Base-by-base conservation (phyloP, 768 basidiomycete species). In the Lentinula boryana region DNA sequence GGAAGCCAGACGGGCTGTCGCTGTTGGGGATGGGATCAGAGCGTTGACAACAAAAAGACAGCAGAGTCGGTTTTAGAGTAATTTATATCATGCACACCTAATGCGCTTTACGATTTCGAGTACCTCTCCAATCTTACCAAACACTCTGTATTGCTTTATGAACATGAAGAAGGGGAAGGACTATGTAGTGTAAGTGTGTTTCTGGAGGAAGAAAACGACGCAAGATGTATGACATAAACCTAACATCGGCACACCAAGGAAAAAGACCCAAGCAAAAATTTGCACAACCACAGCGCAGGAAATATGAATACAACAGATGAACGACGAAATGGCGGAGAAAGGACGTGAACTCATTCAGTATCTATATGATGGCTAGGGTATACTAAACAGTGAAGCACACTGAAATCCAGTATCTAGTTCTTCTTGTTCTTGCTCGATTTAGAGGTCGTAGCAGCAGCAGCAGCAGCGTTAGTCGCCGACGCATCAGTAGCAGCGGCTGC, bases 1-100 rank as follows among this genome's bases (percentile, higher is more conserved):
- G 23, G 91, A 93, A 70, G 91, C 87, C 0, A 83, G 81, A 61
- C 78, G 91, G 5, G 85, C 89, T 2, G 74, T 92, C 6, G 85
- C 87, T 67, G 72, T 89, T 48, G 89, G 89, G 3, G 79, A 80
- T 35, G 84, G 86, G 66, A 89, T 93, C 67, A 72, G 84, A 38
- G 73, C 76, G 21, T 40, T 31, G 50, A 40, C 12, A 23, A 32
- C n/a, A 16, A 21, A 41, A 33, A 32, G 33, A 23, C 18, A 7
- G 6, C 43, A 36, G 8, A 35, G 1, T 12, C 4, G 3, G 16
- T 21, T 8, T 15, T 15, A 43, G 16, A 16, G 41, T n/a, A n/a
- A 27, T 27, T 27, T 27, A 3, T 27, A 27, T 27, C 27, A 27
- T 27, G 27, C 27, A 27, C 27, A 27, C 27, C 27, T 27, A 27